phyloP scores from a whole-genome alignment of 495 filamentous ascomycete species.

The Penicillium atrosanguineum region DNA sequence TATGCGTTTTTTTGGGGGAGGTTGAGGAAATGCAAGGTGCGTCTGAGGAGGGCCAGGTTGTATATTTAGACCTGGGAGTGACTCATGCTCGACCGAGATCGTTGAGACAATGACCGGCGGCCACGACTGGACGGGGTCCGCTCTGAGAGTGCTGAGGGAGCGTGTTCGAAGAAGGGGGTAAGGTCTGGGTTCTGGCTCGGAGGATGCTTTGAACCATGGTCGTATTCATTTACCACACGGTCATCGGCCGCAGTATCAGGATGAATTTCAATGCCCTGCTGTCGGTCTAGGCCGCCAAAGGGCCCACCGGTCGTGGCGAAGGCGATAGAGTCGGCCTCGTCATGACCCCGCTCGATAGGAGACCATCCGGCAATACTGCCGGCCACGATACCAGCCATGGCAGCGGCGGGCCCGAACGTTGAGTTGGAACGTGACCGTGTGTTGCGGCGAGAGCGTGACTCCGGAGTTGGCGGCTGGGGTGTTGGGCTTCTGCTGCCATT shows the following conservation, averaged over 20 bases:
- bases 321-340: conserved; percentile 49
- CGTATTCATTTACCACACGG: conserved; percentile 49
- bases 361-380: conserved; percentile 88
- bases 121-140: conserved; percentile 40
- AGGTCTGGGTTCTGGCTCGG: conserved; percentile 60
- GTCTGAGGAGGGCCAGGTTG: not conserved
- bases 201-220: conserved; percentile 40
- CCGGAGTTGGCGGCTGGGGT: conserved; percentile 62
- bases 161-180: conserved; percentile 50
- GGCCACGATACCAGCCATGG: conserved; percentile 82
- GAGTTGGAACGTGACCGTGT: conserved; percentile 85
- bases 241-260: conserved; percentile 56
- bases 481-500: conserved; percentile 25
- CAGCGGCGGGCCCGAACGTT: conserved; percentile 75
- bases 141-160: conserved; percentile 27
- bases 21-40: not conserved
- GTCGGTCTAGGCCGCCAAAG: conserved; percentile 46
- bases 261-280: conserved; percentile 56
- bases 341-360: conserved; percentile 63
- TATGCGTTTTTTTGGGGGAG: conserved; percentile 2
- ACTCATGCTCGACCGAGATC: conserved; percentile 39
- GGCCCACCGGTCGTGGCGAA: conserved; percentile 40
- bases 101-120: conserved; percentile 37
- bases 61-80: conserved; percentile 25
- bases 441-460: conserved; percentile 67